Percentiles rank a stretch among this genome's conserved stretches.
phyloP scores from a whole-genome alignment of 371 early-diverging fungal species.

The Syncephalastrum racemosum region DNA sequence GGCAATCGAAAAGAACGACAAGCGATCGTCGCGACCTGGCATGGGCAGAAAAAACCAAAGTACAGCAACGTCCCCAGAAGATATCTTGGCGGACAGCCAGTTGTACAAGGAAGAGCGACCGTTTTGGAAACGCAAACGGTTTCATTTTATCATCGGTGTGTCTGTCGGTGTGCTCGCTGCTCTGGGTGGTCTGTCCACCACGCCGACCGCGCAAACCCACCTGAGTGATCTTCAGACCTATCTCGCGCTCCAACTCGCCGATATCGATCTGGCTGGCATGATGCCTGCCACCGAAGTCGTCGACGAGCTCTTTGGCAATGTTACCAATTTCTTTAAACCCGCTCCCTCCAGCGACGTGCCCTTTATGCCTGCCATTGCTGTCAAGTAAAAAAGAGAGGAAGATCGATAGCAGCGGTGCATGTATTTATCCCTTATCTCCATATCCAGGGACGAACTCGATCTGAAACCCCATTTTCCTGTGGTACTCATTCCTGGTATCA shows the following conservation, averaged over 20 bases:
- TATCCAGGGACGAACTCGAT: slow-evolving; percentile 28
- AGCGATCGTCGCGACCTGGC: no score
- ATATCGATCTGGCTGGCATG: slow-evolving; percentile 64
- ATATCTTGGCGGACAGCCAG: slow-evolving; percentile 26
- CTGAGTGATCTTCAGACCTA: slow-evolving; percentile 42
- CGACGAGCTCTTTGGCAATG: slow-evolving; percentile 69
- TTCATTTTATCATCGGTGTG: slow-evolving; percentile 42
- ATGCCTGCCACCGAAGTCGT: slow-evolving; percentile 69
- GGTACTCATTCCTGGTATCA: slow-evolving; percentile 90
- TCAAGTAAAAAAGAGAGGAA: slow-evolving; percentile 25
- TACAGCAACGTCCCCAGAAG: slow-evolving; percentile 16
- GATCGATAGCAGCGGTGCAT: background rate
- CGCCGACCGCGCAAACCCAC: slow-evolving; percentile 39
- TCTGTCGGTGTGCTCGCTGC: slow-evolving; percentile 24
- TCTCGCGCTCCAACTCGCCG: slow-evolving; percentile 44
- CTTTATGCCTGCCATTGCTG: slow-evolving; percentile 49
- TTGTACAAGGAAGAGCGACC: slow-evolving; percentile 17
- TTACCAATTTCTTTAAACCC: slow-evolving; percentile 57
- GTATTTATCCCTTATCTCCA: background rate
- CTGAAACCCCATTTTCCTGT: slow-evolving; percentile 70
- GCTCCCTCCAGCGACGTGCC: slow-evolving; percentile 44
- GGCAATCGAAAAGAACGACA: no score
- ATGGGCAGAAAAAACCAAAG: background rate
- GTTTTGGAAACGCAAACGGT: slow-evolving; percentile 38
- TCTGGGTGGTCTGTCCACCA: slow-evolving; percentile 28